These are phyloP conservation scores for Garcia nutans DNA, from an alignment of 345 rosid species.

Conservation along the genomic window DNA sequence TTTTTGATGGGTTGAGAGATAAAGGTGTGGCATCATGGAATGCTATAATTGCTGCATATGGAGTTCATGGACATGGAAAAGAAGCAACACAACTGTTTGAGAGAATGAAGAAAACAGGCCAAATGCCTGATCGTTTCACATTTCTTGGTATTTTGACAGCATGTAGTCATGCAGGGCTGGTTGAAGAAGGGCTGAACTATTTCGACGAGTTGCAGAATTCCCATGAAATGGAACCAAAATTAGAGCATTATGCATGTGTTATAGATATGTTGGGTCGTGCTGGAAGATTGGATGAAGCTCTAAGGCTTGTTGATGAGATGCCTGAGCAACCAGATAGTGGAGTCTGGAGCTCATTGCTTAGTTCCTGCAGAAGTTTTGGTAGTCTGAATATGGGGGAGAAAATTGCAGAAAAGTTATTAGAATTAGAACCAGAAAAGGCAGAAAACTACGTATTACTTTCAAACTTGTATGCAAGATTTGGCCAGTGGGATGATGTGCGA, in stretches of 20 bases:
- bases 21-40: slow-evolving; percentile 21
- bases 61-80: slow-evolving; percentile 21
- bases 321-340: slow-evolving; percentile 55
- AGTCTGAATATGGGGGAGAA: slow-evolving; percentile 51
- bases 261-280: slow-evolving; percentile 74
- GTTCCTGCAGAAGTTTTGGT: slow-evolving; percentile 52
- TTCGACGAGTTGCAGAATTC: slow-evolving; percentile 43
- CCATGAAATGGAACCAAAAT: slow-evolving; percentile 41
- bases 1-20: slow-evolving; percentile 12
- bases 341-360: slow-evolving; percentile 67
- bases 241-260: slow-evolving; percentile 69
- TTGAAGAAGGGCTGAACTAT: slow-evolving; percentile 55
- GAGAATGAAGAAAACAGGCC: slow-evolving; percentile 29
- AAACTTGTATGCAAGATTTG: slow-evolving; percentile 55
- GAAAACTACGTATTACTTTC: slow-evolving; percentile 65
- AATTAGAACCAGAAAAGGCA: slow-evolving; percentile 51
- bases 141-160: slow-evolving; percentile 58
- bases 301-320: slow-evolving; percentile 48
- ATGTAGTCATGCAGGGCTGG: slow-evolving; percentile 54
- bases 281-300: slow-evolving; percentile 51
- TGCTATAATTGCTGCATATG: slow-evolving; percentile 24
- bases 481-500: slow-evolving; percentile 59
- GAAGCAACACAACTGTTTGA: slow-evolving; percentile 16
- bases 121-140: slow-evolving; percentile 53
- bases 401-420: slow-evolving; percentile 48